Percentiles rank a stretch among this genome's conserved stretches.
These are phyloP conservation scores for Kwoniella newhampshirensis DNA, from an alignment of 768 basidiomycete genomes.

Conservation along the genomic window DNA sequence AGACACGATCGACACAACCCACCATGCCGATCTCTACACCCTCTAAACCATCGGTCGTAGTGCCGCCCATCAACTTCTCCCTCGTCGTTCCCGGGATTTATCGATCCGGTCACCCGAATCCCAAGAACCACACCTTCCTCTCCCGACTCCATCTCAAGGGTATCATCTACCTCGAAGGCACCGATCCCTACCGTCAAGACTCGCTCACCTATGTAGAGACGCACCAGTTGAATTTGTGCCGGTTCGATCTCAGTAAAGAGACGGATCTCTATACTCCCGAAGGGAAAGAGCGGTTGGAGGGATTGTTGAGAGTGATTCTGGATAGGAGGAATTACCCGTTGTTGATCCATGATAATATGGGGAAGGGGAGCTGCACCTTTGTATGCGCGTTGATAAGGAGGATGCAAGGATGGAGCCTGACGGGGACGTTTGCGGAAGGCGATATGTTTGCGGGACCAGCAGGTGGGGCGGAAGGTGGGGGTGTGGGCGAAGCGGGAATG, in stretches of 20 bases:
- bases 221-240: slow-evolving; percentile 25
- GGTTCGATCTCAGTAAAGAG: slow-evolving; percentile 40
- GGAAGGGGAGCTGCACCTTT: slow-evolving; percentile 38
- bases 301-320: slow-evolving; percentile 31
- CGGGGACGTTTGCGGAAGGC: slow-evolving; percentile 34
- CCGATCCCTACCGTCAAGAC: slow-evolving; percentile 35
- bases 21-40: background rate
- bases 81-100: slow-evolving; percentile 44
- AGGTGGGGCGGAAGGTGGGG: slow-evolving; percentile 45
- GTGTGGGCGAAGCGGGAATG: slow-evolving; percentile 43
- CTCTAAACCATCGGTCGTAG: slow-evolving; percentile 25
- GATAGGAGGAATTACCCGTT: slow-evolving; percentile 44
- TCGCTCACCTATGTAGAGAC: slow-evolving; percentile 33
- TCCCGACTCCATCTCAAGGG: slow-evolving; percentile 39
- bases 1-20: background rate
- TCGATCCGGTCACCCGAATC: slow-evolving; percentile 51
- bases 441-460: slow-evolving; percentile 49
- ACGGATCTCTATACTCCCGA: slow-evolving; percentile 20
- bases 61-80: slow-evolving; percentile 51
- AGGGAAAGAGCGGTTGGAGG: slow-evolving; percentile 18
- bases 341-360: slow-evolving; percentile 47
- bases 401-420: slow-evolving; percentile 39
- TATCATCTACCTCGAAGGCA: slow-evolving; percentile 50
- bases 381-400: slow-evolving; percentile 29
- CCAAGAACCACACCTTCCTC: slow-evolving; percentile 49